Conservation (phyloP, 202 grass and related monocot species). For the Musa balbisiana region DNA sequence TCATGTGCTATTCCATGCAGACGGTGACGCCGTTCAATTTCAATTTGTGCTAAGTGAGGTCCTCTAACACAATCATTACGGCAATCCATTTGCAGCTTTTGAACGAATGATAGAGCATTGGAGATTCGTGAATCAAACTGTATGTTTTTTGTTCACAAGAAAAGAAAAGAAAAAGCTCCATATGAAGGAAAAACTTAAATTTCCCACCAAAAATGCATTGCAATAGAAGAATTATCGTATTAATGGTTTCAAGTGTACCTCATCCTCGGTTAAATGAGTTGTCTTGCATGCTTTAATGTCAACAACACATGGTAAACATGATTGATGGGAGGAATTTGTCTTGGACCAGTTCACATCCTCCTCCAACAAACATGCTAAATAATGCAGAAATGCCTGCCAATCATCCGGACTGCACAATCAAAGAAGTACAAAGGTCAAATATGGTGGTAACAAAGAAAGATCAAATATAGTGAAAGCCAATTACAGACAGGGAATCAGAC, state of each 20-base stretch:
- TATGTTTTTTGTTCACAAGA: conserved; percentile 21
- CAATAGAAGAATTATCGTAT: neutral
- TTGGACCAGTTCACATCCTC: conserved; percentile 58
- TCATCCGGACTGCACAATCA: conserved; percentile 91
- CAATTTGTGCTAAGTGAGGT: conserved; percentile 73
- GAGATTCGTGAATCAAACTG: conserved; percentile 77
- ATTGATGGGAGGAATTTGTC: conserved; percentile 33
- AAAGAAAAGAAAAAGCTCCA: conserved; percentile 5
- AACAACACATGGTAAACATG: conserved; percentile 36
- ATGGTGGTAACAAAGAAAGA: neutral
- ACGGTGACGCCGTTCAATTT: conserved; percentile 67
- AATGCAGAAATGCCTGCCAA: conserved; percentile 93
- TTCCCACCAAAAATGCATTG: conserved; percentile 7
- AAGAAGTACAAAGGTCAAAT: conserved; percentile 33
- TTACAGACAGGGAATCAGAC: neutral
- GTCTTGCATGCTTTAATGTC: conserved; percentile 36
- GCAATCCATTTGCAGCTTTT: conserved; percentile 63
- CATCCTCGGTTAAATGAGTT: conserved; percentile 48
- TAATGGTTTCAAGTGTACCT: conserved; percentile 34
- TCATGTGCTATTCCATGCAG: conserved; percentile 45
- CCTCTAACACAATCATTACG: conserved; percentile 57
- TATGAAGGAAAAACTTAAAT: conserved; percentile 16
- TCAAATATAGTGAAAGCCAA: conserved; percentile 17
- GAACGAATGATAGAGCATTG: conserved; percentile 67
- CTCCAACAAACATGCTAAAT: conserved; percentile 96